Evolutionary conservation across 2,329 filamentous ascomycete species (phyloP), one percentile per base, ranked within the genome.

Genomic region (Arthrinium phaeospermum): DNA sequence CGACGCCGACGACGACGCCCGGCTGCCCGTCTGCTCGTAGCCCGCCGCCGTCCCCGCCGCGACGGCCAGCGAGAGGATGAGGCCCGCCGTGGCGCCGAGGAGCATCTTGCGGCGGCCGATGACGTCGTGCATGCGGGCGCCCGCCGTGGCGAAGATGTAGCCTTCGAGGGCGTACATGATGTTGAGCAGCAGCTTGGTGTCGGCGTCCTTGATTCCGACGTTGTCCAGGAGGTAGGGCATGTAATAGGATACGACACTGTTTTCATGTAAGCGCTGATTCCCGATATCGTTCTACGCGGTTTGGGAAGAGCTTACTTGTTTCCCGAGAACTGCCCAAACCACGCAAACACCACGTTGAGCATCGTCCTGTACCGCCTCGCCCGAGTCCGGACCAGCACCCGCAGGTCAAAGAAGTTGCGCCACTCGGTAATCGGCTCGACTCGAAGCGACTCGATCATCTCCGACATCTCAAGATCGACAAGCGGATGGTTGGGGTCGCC

Each of bases 241-340:
- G 61, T 84, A 84, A 73, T 84, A 85, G 0, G 79, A 81, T 19
- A 81, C 79, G 22, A 81, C 77, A 1, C 79, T 81, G 16, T 19
- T 14, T 22, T 57, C 22, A 19, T 45, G 19, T 67, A 22, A 67
- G 49, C n/a, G 10, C 24, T 51, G 22, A 30, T 4, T 30, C 27
- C 27, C 27, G 4, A 30, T 30, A 30, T 30, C 27, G 4, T 30
- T 30, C 27, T 30, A 30, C n/a, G n/a, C n/a, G n/a, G n/a, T 19
- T 22, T 14, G 10, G n/a, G n/a, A 37, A 30, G 27, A 8, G 30
- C 74, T 73, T 78, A 73, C 81, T 81, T 81, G 71, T 83, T 83
- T 19, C 82, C 82, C 64, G 81, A 83, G 51, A 83, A 81, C 71
- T 84, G 83, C 1, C 82, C 81, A 73, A 84, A 84, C 79, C 82